A percentile compares a stretch with the other conserved stretches of the same genome.
Evolutionary conservation across 2,329 filamentous ascomycete genomes (phyloP).

Genomic region (Ophiognomonia clavigignenti-juglandacearum): DNA sequence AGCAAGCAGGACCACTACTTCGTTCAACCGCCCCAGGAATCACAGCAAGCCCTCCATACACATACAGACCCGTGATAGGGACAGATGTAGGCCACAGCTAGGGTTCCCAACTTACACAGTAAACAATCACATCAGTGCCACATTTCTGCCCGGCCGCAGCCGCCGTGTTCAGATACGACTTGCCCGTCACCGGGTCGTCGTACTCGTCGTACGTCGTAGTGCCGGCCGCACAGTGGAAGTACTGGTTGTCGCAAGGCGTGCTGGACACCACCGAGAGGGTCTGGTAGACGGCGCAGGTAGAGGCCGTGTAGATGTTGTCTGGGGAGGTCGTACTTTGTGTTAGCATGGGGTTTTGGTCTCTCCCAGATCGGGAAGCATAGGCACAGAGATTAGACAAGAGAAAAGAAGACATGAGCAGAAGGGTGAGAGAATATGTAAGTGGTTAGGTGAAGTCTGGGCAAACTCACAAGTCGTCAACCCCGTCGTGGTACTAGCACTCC

Average conservation of each 20-base stretch:
- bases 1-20: no score
- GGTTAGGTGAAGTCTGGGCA: no score
- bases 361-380: no score
- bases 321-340: no score
- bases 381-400: background rate
- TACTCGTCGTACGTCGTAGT: constrained; percentile 3
- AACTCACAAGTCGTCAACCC: constrained; percentile 4
- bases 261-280: constrained; percentile 2
- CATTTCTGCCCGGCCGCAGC: constrained; percentile 8
- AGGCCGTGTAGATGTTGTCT: constrained; percentile 7
- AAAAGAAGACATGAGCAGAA: background rate
- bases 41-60: background rate
- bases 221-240: constrained; percentile 6
- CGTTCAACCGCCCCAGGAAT: no score
- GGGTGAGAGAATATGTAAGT: background rate
- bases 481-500: background rate
- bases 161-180: constrained; percentile 4
- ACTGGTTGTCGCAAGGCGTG: constrained; percentile 6
- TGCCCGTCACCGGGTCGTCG: constrained; percentile 9
- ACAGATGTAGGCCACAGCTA: background rate
- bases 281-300: constrained; percentile 6
- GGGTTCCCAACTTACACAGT: constrained; percentile 3
- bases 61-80: background rate
- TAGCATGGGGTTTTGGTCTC: no score
- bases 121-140: constrained; percentile 1